These are phyloP conservation scores for Trichocladium antarcticum DNA, from an alignment of 495 filamentous ascomycete species.

Conservation along the genomic window DNA sequence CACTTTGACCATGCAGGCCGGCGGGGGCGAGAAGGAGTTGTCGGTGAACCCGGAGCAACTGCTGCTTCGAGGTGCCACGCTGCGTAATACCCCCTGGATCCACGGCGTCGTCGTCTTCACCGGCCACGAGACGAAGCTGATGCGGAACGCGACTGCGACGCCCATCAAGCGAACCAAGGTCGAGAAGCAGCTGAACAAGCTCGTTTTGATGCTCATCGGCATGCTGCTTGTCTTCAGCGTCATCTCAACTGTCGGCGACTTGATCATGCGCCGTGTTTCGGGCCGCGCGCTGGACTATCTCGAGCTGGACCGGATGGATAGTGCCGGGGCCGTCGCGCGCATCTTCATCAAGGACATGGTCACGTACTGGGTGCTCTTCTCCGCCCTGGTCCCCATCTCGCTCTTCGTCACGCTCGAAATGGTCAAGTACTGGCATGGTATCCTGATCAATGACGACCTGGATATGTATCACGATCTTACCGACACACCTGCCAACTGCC, in stretches of 20 bases:
- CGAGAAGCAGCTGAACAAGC: slow-evolving; percentile 81
- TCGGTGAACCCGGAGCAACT: slow-evolving; percentile 58
- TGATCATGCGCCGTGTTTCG: slow-evolving; percentile 59
- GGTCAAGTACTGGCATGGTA: slow-evolving; percentile 96
- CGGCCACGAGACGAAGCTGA: slow-evolving; percentile 96
- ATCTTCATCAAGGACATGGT: slow-evolving; percentile 93
- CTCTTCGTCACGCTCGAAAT: slow-evolving; percentile 97
- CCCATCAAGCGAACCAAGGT: slow-evolving; percentile 97
- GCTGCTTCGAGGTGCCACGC: slow-evolving; percentile 80
- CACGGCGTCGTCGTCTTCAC: slow-evolving; percentile 96
- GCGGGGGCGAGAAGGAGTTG: slow-evolving; percentile 92
- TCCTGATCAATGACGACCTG: slow-evolving; percentile 90
- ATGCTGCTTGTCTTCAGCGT: slow-evolving; percentile 78
- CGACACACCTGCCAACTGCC: slow-evolving; percentile 89
- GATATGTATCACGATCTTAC: slow-evolving; percentile 97
- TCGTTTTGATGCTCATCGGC: slow-evolving; percentile 78
- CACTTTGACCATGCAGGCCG: slow-evolving; percentile 82
- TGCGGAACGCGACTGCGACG: slow-evolving; percentile 95
- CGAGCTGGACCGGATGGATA: slow-evolving; percentile 40
- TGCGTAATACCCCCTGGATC: slow-evolving; percentile 96
- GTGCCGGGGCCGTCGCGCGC: slow-evolving; percentile 45
- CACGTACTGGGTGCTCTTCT: slow-evolving; percentile 99
- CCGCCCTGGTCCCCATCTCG: slow-evolving; percentile 90
- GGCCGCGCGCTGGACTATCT: slow-evolving; percentile 57
- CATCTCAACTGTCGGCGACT: slow-evolving; percentile 81